A percentile compares a stretch with the other conserved stretches of the same genome.
phyloP scores from a whole-genome alignment of 2,329 filamentous ascomycete species.

The Aphanocladium album region DNA sequence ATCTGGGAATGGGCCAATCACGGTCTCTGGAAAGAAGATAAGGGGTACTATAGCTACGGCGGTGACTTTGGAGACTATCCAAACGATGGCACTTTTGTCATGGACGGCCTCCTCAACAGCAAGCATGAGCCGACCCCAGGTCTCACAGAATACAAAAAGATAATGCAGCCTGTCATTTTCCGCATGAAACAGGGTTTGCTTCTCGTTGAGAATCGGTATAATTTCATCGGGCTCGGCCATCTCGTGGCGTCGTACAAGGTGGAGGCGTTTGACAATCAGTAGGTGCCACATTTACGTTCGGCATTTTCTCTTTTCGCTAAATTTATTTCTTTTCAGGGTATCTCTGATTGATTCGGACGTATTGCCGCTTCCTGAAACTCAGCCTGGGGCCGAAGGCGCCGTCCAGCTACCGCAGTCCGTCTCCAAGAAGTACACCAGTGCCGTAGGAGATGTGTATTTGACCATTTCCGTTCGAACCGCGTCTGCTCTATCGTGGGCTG shows the following conservation, averaged over 20 bases:
- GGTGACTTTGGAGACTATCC: conserved; percentile 58
- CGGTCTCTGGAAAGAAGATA: conserved; percentile 44
- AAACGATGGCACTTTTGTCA: conserved; percentile 57
- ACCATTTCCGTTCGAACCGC: conserved; percentile 40
- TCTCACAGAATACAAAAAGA: conserved; percentile 52
- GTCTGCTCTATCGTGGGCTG: conserved; percentile 44
- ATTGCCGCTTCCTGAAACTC: conserved; percentile 36
- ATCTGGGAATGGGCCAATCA: conserved; percentile 66
- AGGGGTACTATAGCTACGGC: conserved; percentile 52
- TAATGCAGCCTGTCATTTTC: conserved; percentile 49
- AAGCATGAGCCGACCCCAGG: conserved; percentile 53
- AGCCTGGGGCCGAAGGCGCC: conserved; percentile 31
- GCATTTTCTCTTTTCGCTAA: neutral
- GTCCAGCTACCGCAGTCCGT: conserved; percentile 28
- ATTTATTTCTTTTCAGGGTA: neutral
- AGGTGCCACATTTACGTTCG: conserved; percentile 18
- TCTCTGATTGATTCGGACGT: conserved; percentile 27
- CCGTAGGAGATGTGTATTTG: conserved; percentile 36
- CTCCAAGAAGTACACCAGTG: conserved; percentile 24
- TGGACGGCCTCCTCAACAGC: conserved; percentile 54
- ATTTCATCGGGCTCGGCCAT: conserved; percentile 42
- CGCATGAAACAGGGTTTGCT: conserved; percentile 32
- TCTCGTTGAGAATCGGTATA: conserved; percentile 43
- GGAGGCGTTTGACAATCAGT: conserved; percentile 38
- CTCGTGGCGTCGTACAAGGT: conserved; percentile 39